Percentiles rank a stretch among this genome's conserved stretches.
These are phyloP conservation scores for Apiospora pterosperma DNA, from an alignment of 2,329 filamentous ascomycete genomes.

Conservation along the genomic window DNA sequence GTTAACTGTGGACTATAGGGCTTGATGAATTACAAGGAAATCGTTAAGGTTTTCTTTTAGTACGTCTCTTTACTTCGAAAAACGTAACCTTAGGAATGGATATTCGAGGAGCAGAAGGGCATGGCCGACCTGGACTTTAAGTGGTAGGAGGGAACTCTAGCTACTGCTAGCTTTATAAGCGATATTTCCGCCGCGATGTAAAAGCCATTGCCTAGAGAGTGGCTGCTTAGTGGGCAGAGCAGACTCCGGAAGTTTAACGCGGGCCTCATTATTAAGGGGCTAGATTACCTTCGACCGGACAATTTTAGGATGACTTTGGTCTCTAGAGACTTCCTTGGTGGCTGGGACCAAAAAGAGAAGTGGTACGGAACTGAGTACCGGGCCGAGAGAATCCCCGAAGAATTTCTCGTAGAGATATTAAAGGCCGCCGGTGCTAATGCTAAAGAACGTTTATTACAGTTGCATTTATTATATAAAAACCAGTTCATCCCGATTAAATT, in stretches of 20 bases:
- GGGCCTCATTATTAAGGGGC: constrained; percentile 67
- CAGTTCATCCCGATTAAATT: constrained; percentile 93
- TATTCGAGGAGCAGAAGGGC: constrained; percentile 81
- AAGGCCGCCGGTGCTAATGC: constrained; percentile 57
- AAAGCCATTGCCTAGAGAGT: constrained; percentile 66
- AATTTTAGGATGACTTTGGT: constrained; percentile 85
- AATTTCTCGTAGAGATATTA: constrained; percentile 70
- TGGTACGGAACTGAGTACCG: constrained; percentile 98
- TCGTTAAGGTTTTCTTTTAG: constrained; percentile 82
- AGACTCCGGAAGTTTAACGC: constrained; percentile 79
- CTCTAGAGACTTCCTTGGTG: constrained; percentile 77
- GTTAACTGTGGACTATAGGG: constrained; percentile 37
- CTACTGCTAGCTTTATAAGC: constrained; percentile 66
- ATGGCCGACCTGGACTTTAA: constrained; percentile 87
- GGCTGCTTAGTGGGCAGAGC: constrained; percentile 77
- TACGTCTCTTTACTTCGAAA: constrained; percentile 87
- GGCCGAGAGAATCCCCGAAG: constrained; percentile 71
- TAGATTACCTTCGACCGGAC: constrained; percentile 75
- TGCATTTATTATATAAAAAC: constrained; percentile 89
- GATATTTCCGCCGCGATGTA: not conserved
- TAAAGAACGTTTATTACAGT: constrained; percentile 59
- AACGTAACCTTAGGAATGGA: constrained; percentile 81
- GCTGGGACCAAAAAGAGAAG: constrained; percentile 85
- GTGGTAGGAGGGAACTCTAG: constrained; percentile 88
- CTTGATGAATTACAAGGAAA: constrained; percentile 75